A percentile compares a stretch with the other conserved stretches of the same genome.
phyloP scores from a whole-genome alignment of 331 rosid species.

The Quercus phellos region DNA sequence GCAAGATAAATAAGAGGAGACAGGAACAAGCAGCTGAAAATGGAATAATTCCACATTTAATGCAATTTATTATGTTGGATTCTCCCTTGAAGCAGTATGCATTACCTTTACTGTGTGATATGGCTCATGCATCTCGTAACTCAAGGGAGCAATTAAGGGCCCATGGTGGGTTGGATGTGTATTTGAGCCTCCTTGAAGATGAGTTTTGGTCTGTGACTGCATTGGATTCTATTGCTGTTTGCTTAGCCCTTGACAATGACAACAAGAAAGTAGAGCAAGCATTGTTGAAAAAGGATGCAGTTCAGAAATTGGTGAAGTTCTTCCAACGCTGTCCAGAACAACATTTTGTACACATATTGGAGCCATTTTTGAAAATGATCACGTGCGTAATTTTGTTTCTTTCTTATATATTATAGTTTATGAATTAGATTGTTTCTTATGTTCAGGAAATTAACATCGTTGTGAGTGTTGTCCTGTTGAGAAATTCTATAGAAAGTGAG shows the following conservation, averaged over 20 bases:
- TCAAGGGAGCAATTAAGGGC: conserved; percentile 98
- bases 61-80: conserved; percentile 88
- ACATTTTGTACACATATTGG: conserved; percentile 94
- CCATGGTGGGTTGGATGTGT: conserved; percentile 97
- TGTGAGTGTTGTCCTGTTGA: not conserved
- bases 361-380: conserved; percentile 94
- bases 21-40: conserved; percentile 99
- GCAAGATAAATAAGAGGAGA: conserved; percentile 98
- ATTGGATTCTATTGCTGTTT: conserved; percentile 91
- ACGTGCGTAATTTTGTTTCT: conserved; percentile 49
- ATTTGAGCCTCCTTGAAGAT: conserved; percentile 95
- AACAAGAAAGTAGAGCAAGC: conserved; percentile 95
- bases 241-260: conserved; percentile 95
- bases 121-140: conserved; percentile 99
- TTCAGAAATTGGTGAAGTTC: conserved; percentile 92
- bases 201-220: conserved; percentile 95
- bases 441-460: not conserved
- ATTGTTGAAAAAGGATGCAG: conserved; percentile 85
- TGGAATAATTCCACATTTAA: conserved; percentile 98
- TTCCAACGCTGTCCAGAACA: conserved; percentile 96
- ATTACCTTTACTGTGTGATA: conserved; percentile 91
- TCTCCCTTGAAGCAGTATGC: conserved; percentile 89
- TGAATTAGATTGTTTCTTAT: conserved; percentile 9
- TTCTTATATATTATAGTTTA: conserved; percentile 1
- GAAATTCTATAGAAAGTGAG: not conserved